phyloP scores from a whole-genome alignment of 805 yeast species.

The Suhomyces sp. region DNA sequence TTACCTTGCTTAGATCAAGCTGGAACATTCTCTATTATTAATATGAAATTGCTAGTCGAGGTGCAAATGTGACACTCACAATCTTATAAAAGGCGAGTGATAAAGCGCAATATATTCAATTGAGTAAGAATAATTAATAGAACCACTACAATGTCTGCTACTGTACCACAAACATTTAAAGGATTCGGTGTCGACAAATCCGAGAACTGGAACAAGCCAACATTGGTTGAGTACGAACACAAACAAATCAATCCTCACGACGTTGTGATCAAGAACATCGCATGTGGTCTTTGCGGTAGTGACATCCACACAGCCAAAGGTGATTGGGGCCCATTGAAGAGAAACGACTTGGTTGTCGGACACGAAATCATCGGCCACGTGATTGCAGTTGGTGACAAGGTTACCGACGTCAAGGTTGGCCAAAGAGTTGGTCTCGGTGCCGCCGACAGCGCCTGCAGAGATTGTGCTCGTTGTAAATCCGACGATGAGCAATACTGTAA shows the following conservation, averaged over 20 bases:
- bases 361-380: constrained; percentile 45
- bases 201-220: constrained; percentile 56
- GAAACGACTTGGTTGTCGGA: constrained; percentile 42
- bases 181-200: constrained; percentile 56
- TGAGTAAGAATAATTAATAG: too few relatives aligned
- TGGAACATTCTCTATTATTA: background rate
- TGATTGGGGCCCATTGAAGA: constrained; percentile 46
- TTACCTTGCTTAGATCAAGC: background rate
- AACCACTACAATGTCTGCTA: background rate
- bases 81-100: background rate
- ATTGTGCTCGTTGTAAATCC: constrained; percentile 18
- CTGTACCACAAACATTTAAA: constrained; percentile 52
- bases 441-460: constrained; percentile 54
- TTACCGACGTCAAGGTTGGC: constrained; percentile 55
- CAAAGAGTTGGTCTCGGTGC: constrained; percentile 84
- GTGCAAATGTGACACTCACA: background rate
- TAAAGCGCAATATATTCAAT: background rate
- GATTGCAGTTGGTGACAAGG: constrained; percentile 54
- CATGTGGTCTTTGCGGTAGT: constrained; percentile 54
- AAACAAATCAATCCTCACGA: constrained; percentile 29
- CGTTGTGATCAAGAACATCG: constrained; percentile 15
- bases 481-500: constrained; percentile 39
- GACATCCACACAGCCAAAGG: constrained; percentile 54
- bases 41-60: background rate
- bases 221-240: constrained; percentile 47